Conservation (phyloP, 2,329 filamentous ascomycete species). For the Xenoacremonium recifei region DNA sequence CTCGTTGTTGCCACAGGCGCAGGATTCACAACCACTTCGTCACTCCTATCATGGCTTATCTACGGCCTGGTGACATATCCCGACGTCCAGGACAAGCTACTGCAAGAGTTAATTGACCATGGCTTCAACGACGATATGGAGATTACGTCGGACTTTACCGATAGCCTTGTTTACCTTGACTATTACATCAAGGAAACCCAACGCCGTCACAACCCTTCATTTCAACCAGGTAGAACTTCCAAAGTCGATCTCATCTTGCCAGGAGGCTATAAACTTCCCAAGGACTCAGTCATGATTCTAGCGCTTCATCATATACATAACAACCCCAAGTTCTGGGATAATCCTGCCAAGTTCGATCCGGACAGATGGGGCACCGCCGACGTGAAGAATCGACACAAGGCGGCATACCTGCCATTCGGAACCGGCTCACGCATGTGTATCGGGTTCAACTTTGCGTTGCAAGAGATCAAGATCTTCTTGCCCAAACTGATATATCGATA, state of each 20-base stretch:
- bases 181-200: slow-evolving; percentile 61
- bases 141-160: slow-evolving; percentile 46
- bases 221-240: slow-evolving; percentile 58
- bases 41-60: slow-evolving; percentile 57
- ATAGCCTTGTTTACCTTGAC: slow-evolving; percentile 51
- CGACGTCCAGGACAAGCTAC: slow-evolving; percentile 53
- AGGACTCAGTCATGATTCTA: slow-evolving; percentile 51
- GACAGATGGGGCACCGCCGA: slow-evolving; percentile 57
- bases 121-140: slow-evolving; percentile 41
- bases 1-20: slow-evolving; percentile 54
- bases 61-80: slow-evolving; percentile 53
- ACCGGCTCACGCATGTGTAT: slow-evolving; percentile 58
- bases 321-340: slow-evolving; percentile 56
- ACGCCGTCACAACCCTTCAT: slow-evolving; percentile 58
- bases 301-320: slow-evolving; percentile 51
- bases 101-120: slow-evolving; percentile 57
- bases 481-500: slow-evolving; percentile 59
- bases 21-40: slow-evolving; percentile 60
- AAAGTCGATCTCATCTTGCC: slow-evolving; percentile 56
- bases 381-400: slow-evolving; percentile 50
- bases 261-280: slow-evolving; percentile 55
- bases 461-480: slow-evolving; percentile 59
- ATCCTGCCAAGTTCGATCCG: slow-evolving; percentile 56
- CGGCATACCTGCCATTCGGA: slow-evolving; percentile 58
- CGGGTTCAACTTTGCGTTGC: slow-evolving; percentile 63